A percentile compares a stretch with the other conserved stretches of the same genome.
These are phyloP conservation scores for Cucumis hystrix DNA, from an alignment of 306 rosid genomes.

Conservation along the genomic window DNA sequence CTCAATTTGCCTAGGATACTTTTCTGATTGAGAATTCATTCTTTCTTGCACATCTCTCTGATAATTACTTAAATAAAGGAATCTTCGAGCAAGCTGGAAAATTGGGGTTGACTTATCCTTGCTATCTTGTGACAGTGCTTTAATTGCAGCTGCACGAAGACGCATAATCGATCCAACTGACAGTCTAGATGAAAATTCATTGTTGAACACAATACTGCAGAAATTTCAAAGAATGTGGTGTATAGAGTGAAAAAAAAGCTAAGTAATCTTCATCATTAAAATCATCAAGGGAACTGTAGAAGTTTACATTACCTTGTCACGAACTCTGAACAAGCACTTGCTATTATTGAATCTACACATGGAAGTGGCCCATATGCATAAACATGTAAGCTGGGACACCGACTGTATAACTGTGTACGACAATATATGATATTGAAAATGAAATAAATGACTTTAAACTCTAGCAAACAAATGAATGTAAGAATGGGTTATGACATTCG, in stretches of 20 bases:
- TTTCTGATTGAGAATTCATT: constrained; percentile 23
- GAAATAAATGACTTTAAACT: neutral
- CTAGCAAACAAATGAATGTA: neutral
- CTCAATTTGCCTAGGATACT: constrained; percentile 15
- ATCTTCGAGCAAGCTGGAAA: constrained; percentile 50
- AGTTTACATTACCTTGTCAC: constrained; percentile 53
- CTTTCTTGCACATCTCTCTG: constrained; percentile 25
- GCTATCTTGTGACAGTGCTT: constrained; percentile 60
- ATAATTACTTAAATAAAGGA: constrained; percentile 28
- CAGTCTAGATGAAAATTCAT: constrained; percentile 76
- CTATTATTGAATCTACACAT: constrained; percentile 70
- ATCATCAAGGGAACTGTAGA: neutral
- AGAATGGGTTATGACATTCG: neutral
- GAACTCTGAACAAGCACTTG: constrained; percentile 69
- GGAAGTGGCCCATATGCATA: constrained; percentile 91
- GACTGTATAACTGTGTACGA: constrained; percentile 44
- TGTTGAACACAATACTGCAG: constrained; percentile 62
- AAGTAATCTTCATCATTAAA: neutral
- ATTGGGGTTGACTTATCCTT: constrained; percentile 42
- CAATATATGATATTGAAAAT: constrained; percentile 7
- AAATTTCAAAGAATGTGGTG: constrained; percentile 8
- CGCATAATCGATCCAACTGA: constrained; percentile 70
- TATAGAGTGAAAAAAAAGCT: neutral
- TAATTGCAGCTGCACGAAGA: constrained; percentile 80
- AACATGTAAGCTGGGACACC: constrained; percentile 65